phyloP scores from a whole-genome alignment of 257 asterid genomes.

The Anisodus acutangulus region DNA sequence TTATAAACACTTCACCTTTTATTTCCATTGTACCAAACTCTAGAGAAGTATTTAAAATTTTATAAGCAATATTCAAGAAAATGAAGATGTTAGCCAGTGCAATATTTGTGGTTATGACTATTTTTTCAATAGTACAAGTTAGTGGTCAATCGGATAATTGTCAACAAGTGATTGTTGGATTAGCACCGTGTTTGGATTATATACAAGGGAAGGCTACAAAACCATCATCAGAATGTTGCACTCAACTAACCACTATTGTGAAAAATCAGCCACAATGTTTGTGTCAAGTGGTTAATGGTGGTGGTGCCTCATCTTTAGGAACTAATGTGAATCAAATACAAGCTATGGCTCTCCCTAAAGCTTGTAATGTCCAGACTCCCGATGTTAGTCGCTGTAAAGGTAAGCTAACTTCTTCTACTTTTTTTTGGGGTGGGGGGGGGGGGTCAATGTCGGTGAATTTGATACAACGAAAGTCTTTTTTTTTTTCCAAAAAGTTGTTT shows the following conservation, averaged over 20 bases:
- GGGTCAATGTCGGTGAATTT: neutral
- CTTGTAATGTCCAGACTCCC: constrained; percentile 62
- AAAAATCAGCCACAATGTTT: constrained; percentile 59
- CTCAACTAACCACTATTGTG: constrained; percentile 49
- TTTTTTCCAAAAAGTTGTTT: too few relatives aligned
- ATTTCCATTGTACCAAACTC: neutral
- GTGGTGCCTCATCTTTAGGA: constrained; percentile 44
- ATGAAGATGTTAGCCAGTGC: constrained; percentile 25
- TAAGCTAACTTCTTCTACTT: constrained; percentile 16
- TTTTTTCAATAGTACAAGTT: constrained; percentile 30
- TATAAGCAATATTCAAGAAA: neutral
- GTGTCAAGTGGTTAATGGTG: constrained; percentile 48
- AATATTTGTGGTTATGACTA: constrained; percentile 21
- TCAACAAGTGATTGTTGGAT: constrained; percentile 43
- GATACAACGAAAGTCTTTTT: neutral
- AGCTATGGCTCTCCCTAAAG: constrained; percentile 55
- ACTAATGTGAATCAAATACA: constrained; percentile 55
- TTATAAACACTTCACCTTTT: constrained; percentile 30
- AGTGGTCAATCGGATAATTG: constrained; percentile 53
- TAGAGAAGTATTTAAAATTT: neutral
- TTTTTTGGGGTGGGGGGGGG: neutral
- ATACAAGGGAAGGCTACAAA: constrained; percentile 56
- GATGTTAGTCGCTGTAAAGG: constrained; percentile 55
- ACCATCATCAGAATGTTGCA: constrained; percentile 61
- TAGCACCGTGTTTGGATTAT: constrained; percentile 62